phyloP scores from a whole-genome alignment of 306 rosid genomes.

The Canavalia ensiformis region DNA sequence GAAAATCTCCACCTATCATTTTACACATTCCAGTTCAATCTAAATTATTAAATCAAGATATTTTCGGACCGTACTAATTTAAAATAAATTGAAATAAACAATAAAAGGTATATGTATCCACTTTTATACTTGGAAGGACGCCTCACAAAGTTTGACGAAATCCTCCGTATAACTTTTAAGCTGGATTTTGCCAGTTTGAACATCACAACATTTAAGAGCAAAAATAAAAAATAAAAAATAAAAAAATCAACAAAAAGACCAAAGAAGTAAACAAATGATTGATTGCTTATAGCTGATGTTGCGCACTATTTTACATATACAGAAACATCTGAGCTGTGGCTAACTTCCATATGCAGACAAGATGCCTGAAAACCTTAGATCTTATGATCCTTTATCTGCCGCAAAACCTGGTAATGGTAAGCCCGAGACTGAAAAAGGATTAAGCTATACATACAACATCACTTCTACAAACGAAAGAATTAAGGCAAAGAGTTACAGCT shows the following conservation, averaged over 20 bases:
- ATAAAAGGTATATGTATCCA: not conserved
- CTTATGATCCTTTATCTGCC: constrained; percentile 3
- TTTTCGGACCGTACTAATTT: not conserved
- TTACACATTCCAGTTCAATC: not conserved
- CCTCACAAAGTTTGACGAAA: too few species aligned
- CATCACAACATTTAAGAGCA: not conserved
- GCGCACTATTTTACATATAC: not conserved
- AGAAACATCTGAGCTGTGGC: constrained; percentile 22
- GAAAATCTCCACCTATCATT: not conserved
- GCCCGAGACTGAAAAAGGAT: constrained; percentile 25
- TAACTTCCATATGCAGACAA: constrained; percentile 37
- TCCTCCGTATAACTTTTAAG: too few species aligned
- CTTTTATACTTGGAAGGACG: not conserved
- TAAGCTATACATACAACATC: constrained; percentile 43
- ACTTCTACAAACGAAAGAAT: constrained; percentile 44
- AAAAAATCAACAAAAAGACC: not conserved
- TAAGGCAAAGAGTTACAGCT: constrained; percentile 41
- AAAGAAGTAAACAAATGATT: not conserved
- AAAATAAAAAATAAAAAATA: not conserved
- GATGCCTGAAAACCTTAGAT: constrained; percentile 21
- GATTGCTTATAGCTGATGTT: not conserved
- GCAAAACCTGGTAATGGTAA: constrained; percentile 19
- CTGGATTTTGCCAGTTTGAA: not conserved
- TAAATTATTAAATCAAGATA: not conserved
- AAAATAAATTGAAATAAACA: not conserved